These are phyloP conservation scores for Benincasa hispida DNA, from an alignment of 306 rosid genomes.

Conservation along the genomic window DNA sequence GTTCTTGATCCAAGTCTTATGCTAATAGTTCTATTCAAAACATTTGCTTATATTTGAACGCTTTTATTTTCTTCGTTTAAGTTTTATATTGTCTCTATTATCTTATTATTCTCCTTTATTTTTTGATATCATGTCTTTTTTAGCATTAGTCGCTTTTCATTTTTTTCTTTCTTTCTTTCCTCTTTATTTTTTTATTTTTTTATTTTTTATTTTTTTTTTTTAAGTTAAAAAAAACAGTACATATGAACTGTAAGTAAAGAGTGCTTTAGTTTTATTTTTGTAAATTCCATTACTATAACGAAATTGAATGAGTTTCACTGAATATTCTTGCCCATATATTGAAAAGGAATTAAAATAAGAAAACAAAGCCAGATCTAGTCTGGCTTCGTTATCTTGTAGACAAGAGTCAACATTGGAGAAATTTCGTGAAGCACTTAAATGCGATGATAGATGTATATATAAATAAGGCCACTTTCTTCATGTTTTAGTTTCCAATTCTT, in stretches of 20 bases:
- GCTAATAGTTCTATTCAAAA: too few relatives aligned
- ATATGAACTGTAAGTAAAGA: slow-evolving; percentile 61
- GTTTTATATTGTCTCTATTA: too few relatives aligned
- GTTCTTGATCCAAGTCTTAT: too few relatives aligned
- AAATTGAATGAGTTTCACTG: background rate
- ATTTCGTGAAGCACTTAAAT: background rate
- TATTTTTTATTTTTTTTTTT: too few relatives aligned
- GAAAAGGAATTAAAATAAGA: background rate
- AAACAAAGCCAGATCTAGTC: background rate
- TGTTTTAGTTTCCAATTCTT: background rate
- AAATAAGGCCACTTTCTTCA: background rate
- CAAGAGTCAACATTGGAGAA: background rate
- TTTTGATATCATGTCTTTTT: too few relatives aligned
- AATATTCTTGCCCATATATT: background rate
- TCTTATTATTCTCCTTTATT: too few relatives aligned
- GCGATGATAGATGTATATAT: background rate
- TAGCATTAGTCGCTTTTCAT: too few relatives aligned
- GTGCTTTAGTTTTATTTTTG: background rate
- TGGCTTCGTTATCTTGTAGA: background rate
- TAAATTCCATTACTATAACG: background rate
- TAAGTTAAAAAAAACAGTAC: slow-evolving; percentile 20
- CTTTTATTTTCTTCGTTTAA: too few relatives aligned
- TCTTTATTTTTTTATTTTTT: too few relatives aligned
- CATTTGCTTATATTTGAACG: too few relatives aligned
- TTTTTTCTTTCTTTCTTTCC: too few relatives aligned